Percentiles rank a stretch among this genome's conserved stretches.
Conservation (phyloP, 208 protist species). For the Wallacemonas rigidus region DNA sequence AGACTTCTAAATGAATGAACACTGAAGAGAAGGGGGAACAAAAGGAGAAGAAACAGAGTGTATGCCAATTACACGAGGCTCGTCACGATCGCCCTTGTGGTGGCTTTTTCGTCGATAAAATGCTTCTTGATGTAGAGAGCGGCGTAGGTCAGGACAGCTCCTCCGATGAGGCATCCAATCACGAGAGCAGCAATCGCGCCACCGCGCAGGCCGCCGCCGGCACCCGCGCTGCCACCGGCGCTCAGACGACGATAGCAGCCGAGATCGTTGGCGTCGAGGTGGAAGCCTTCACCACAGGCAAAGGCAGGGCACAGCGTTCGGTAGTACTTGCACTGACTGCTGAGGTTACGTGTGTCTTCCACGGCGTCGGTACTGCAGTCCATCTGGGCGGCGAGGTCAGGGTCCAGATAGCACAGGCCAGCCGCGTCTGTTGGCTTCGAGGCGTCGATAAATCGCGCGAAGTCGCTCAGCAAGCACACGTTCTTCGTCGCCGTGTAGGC, state of each 20-base stretch:
- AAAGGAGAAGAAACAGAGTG: background rate
- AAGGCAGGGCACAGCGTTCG: slow-evolving; percentile 42
- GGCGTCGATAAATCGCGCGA: slow-evolving; percentile 49
- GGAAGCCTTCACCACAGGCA: slow-evolving; percentile 45
- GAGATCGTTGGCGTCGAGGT: slow-evolving; percentile 34
- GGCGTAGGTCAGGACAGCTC: background rate
- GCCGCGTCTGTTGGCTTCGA: slow-evolving; percentile 42
- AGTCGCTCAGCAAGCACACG: slow-evolving; percentile 48
- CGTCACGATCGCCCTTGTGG: background rate
- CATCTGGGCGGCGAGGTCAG: slow-evolving; percentile 34
- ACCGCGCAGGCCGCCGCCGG: background rate
- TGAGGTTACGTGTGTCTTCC: slow-evolving; percentile 14
- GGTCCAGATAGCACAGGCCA: slow-evolving; percentile 66
- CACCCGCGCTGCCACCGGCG: background rate
- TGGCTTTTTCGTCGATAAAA: slow-evolving; percentile 5
- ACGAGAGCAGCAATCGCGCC: slow-evolving; percentile 6
- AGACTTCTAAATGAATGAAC: slow-evolving; percentile 15
- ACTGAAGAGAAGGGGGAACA: background rate
- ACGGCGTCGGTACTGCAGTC: slow-evolving; percentile 30
- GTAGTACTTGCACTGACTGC: slow-evolving; percentile 39
- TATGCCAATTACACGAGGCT: slow-evolving; percentile 23
- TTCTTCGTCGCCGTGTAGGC: slow-evolving; percentile 35
- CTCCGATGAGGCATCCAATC: background rate
- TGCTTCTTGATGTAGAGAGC: slow-evolving; percentile 12
- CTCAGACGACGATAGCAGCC: slow-evolving; percentile 21